Base-by-base conservation (phyloP, 2,329 filamentous ascomycete genomes). In the Penicillium sp. region DNA sequence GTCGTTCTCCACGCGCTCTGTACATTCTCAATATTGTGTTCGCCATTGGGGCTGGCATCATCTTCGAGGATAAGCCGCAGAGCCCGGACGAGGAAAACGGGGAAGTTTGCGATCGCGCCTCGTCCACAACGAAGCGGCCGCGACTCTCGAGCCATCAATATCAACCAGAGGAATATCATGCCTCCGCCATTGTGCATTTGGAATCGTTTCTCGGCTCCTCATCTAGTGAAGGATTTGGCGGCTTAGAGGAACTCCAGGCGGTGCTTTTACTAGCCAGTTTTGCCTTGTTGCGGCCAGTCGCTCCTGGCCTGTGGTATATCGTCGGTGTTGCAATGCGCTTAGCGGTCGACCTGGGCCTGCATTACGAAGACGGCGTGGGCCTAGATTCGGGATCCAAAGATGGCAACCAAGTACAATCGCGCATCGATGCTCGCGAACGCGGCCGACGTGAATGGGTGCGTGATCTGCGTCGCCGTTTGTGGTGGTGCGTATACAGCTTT, bases 21-120 rank as follows among this genome's bases (percentile, higher is more conserved):
- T 97, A 96, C 67, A 80, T 94, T 70, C 75, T 97, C 48, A 96
- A 96, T 65, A 96, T 97, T 68, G 90, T 97, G 16, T 97, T 94
- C 69, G 91, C 91, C 10, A 96, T 97, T 56, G 93, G 93, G 5
- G 86, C 87, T 13, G 91, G 89, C 13, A 94, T 96, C 54, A 94
- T 96, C 50, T 81, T 95, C 53, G 86, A 71, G 36, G 64, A 68
- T 26, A 69, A 63, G 19, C 45, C 59, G 4, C 54, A 55, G 18
- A 53, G 54, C 15, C 55, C 56, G 6, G 56, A 60, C 26, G 47
- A 56, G 15, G 47, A 57, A 52, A 42, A 34, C 33, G 23, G 45
- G 28, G 47, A 53, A 13, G 47, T 39, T 23, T 54, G 48, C 41
- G 57, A 51, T 15, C 47, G 47, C 33, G 56, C 60, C 8, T 51